Percentiles rank a stretch among this genome's conserved stretches.
These are phyloP conservation scores for Gossypium turneri DNA, from an alignment of 345 rosid species.

Conservation along the genomic window DNA sequence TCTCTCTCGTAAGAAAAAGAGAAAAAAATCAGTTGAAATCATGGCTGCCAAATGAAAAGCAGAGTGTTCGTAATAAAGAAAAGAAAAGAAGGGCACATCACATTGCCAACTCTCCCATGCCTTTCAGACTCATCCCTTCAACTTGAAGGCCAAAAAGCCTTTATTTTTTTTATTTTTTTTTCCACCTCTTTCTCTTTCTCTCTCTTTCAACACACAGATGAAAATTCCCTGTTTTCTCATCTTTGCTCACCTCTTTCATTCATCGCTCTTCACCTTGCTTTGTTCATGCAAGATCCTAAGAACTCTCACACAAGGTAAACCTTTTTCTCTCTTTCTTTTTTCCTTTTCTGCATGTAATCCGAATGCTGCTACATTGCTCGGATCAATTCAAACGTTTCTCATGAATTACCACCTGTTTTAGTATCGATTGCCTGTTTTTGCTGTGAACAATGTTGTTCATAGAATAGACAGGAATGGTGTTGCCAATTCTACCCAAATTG, in stretches of 20 bases:
- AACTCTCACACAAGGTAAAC: constrained; percentile 59
- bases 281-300: constrained; percentile 90
- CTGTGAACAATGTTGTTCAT: neutral
- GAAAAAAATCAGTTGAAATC: constrained; percentile 37
- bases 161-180: neutral
- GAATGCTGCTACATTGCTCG: neutral
- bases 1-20: constrained; percentile 14
- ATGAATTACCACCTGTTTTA: neutral
- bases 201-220: constrained; percentile 31
- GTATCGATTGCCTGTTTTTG: neutral
- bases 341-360: neutral
- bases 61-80: constrained; percentile 41
- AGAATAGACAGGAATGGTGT: neutral
- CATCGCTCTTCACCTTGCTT: constrained; percentile 27
- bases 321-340: neutral
- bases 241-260: constrained; percentile 21
- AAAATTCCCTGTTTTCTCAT: constrained; percentile 26
- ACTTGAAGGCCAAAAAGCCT: constrained; percentile 24
- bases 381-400: neutral
- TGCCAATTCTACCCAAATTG: neutral
- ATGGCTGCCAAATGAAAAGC: constrained; percentile 53
- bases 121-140: constrained; percentile 14
- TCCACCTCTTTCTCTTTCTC: too few species aligned
- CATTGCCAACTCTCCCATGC: neutral
- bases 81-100: constrained; percentile 35